Percentiles rank a stretch among this genome's conserved stretches.
These are phyloP conservation scores for Lasiosphaeriaceae sp. DNA, from an alignment of 495 filamentous ascomycete species.

Conservation along the genomic window DNA sequence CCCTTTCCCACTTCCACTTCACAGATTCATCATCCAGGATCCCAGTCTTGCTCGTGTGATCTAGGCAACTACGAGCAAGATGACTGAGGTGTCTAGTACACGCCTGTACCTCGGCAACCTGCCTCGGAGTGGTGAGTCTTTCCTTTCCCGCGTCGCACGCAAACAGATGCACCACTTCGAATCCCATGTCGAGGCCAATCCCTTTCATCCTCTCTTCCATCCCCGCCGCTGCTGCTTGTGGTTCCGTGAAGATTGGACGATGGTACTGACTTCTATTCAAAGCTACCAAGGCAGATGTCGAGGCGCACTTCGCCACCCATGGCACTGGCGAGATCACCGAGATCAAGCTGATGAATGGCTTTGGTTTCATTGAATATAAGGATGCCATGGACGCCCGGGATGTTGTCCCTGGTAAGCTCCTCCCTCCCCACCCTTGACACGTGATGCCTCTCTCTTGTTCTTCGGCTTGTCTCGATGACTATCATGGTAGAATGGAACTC, in stretches of 20 bases:
- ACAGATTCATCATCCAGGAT: background rate
- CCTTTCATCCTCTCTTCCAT: no score
- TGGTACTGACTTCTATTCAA: slow-evolving; percentile 22
- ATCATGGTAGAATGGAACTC: no score
- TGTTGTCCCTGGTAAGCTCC: slow-evolving; percentile 82
- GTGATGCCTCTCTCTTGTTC: no score
- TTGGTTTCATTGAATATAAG: slow-evolving; percentile 99
- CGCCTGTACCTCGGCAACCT: slow-evolving; percentile 97
- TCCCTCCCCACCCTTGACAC: background rate
- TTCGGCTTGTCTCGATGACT: no score
- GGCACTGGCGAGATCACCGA: slow-evolving; percentile 95
- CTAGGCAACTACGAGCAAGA: slow-evolving; percentile 25
- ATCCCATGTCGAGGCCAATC: no score
- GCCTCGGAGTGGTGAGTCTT: slow-evolving; percentile 83
- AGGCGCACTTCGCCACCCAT: slow-evolving; percentile 91
- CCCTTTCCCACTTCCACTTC: slow-evolving; percentile 2
- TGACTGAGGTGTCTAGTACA: slow-evolving; percentile 83
- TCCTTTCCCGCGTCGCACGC: slow-evolving; percentile 1
- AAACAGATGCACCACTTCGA: no score
- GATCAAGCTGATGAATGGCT: slow-evolving; percentile 99
- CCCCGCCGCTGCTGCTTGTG: background rate
- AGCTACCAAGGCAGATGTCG: slow-evolving; percentile 96
- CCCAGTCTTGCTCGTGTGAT: background rate
- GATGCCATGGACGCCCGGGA: slow-evolving; percentile 95
- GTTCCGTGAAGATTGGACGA: background rate